Conservation (phyloP, 257 asterid species). For the Ehretia macrophylla region DNA sequence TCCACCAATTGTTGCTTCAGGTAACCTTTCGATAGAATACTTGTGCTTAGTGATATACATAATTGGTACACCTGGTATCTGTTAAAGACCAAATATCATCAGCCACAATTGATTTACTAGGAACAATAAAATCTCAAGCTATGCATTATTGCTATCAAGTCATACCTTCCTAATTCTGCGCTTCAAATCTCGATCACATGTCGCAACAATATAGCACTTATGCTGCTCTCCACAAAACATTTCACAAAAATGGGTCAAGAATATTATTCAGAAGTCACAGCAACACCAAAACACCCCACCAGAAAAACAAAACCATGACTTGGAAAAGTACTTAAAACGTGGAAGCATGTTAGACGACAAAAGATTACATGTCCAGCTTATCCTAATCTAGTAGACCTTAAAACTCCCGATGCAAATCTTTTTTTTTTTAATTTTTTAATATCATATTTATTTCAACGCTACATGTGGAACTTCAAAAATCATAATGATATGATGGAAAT, state of each 20-base stretch:
- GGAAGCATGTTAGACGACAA: neutral
- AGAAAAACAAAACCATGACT: too few species aligned
- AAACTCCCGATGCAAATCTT: neutral
- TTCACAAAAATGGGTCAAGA: neutral
- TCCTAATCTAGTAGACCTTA: too few species aligned
- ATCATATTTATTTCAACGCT: too few species aligned
- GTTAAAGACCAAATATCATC: constrained; percentile 13
- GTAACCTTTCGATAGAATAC: constrained; percentile 86
- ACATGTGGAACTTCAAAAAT: too few species aligned
- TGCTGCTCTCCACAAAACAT: constrained; percentile 46
- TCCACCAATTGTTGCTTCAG: constrained; percentile 95
- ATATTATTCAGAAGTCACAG: neutral
- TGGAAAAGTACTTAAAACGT: too few species aligned
- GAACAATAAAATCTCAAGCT: neutral
- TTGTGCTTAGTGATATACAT: constrained; percentile 80
- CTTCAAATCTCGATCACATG: constrained; percentile 95
- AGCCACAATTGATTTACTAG: constrained; percentile 1
- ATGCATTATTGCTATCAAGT: neutral
- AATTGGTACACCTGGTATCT: constrained; percentile 95
- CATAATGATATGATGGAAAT: neutral
- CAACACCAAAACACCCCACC: neutral
- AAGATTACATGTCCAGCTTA: too few species aligned
- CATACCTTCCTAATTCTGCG: constrained; percentile 90
- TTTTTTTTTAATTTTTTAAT: too few species aligned
- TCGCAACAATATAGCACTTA: constrained; percentile 94